Conservation (phyloP, 1,284 basidiomycete genomes). For the Cronartium quercuum region DNA sequence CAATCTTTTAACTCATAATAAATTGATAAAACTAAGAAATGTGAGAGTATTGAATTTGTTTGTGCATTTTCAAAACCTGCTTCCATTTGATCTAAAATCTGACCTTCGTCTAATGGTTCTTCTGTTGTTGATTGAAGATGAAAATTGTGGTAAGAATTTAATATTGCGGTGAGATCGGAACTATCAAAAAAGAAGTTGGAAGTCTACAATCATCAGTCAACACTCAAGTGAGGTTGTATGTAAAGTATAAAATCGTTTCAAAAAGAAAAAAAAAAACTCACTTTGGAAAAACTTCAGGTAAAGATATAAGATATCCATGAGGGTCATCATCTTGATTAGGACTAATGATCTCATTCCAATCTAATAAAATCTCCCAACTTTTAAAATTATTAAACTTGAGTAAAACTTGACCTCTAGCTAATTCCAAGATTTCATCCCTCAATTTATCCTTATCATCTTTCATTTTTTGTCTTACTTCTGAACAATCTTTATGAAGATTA, state of each 20-base stretch:
- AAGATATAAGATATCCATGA: slow-evolving; percentile 23
- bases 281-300: slow-evolving; percentile 20
- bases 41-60: slow-evolving; percentile 63
- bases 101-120: slow-evolving; percentile 48
- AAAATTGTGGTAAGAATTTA: slow-evolving; percentile 6
- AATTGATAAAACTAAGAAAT: slow-evolving; percentile 65
- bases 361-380: slow-evolving; percentile 72
- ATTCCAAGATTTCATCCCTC: slow-evolving; percentile 60
- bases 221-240: no score
- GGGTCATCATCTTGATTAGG: slow-evolving; percentile 19
- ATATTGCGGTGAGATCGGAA: background rate
- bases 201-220: no score
- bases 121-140: slow-evolving; percentile 8
- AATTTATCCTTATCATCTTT: slow-evolving; percentile 53
- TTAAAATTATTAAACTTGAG: slow-evolving; percentile 67
- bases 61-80: slow-evolving; percentile 52
- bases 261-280: background rate
- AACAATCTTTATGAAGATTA: slow-evolving; percentile 42
- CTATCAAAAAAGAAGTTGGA: no score
- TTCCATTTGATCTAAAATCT: slow-evolving; percentile 51
- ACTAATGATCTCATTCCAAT: slow-evolving; percentile 60
- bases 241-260: no score
- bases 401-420: slow-evolving; percentile 66
- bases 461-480: slow-evolving; percentile 41
- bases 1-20: slow-evolving; percentile 72